Base-by-base conservation (phyloP, 768 basidiomycete genomes). In the Mycena vulgaris region DNA sequence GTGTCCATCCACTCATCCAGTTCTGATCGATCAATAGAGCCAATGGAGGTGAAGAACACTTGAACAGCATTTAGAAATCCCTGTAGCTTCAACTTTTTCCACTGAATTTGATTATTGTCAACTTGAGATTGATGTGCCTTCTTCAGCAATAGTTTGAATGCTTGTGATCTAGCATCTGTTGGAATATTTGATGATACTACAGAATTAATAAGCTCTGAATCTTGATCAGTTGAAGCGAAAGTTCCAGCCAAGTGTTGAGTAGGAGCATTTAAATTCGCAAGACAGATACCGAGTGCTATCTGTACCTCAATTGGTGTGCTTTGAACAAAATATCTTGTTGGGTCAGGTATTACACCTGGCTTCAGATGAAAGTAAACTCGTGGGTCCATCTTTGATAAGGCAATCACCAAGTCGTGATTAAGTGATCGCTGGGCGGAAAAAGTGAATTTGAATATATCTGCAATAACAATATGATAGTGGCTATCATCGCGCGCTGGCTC, bases 21-120 rank as follows among this genome's bases (percentile, higher is more conserved):
- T 53, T 51, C 66, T 23, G 52, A 55, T 23, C 33, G 59, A 53
- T 14, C 62, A 39, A 68, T 17, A 28, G 39, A 59, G 27, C 66
- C 66, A 61, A 68, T 62, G 47, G 49, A 68, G 47, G 7, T 48
- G 35, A 67, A 67, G 66, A 58, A 67, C 39, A 59, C 66, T 53
- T 67, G 56, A 30, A 52, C 66, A 67, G 66, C 66, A 60, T 57
- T 35, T 27, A 67, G 58, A 51, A 67, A 67, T 52, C 62, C 62
- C 62, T 28, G 51, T 1, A 63, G 49, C 62, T 53, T 63, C 62
- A 52, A 53, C 37, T 30, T 53, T 42, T 63, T 39, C 62, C 62
- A 63, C 62, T 63, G 48, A 63, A 21, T 37, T 52, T 52, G 17
- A 25, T 56, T 30, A 39, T 56, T 63, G 25, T 63, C 37, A 52